Conservation (phyloP, 2,329 filamentous ascomycete genomes). For the Graphilbum ipis-grandicollis region DNA sequence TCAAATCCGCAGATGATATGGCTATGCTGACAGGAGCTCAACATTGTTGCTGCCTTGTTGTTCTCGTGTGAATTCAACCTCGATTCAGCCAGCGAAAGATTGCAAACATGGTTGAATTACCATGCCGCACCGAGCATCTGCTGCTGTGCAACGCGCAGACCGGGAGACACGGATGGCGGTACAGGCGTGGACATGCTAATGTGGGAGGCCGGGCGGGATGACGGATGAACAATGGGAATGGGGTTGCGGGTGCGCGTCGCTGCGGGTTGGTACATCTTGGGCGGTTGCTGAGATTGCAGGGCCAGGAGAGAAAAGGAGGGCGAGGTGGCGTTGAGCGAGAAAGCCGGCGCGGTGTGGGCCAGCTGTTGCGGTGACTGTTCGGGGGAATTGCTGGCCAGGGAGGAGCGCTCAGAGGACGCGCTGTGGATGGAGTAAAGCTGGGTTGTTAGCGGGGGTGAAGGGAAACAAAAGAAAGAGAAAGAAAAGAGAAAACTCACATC, state of each 20-base stretch:
- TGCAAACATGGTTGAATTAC: too few relatives aligned
- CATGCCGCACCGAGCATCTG: constrained; percentile 34
- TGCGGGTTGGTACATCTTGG: constrained; percentile 78
- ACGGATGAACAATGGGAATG: constrained; percentile 86
- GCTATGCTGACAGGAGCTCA: constrained; percentile 10
- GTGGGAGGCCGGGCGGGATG: constrained; percentile 48
- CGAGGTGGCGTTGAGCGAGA: constrained; percentile 54
- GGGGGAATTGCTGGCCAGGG: constrained; percentile 84
- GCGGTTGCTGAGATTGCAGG: constrained; percentile 47
- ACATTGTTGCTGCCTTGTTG: constrained; percentile 1
- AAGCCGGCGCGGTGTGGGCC: constrained; percentile 57
- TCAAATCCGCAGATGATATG: too few relatives aligned
- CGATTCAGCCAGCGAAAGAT: too few relatives aligned
- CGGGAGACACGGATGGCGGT: constrained; percentile 52
- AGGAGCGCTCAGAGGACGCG: constrained; percentile 78
- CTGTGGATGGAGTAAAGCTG: constrained; percentile 90
- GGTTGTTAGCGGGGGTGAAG: too few relatives aligned
- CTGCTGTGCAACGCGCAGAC: constrained; percentile 35
- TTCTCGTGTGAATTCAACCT: too few relatives aligned
- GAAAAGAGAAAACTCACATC: constrained; percentile 47
- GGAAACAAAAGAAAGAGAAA: constrained; percentile 11
- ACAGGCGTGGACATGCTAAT: constrained; percentile 68
- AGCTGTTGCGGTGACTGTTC: constrained; percentile 80
- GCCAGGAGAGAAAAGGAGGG: constrained; percentile 47
- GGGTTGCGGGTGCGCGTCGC: constrained; percentile 83